Evolutionary conservation across 495 filamentous ascomycete genomes (phyloP).

Genomic region (Melanomma pulvis-pyrius): DNA sequence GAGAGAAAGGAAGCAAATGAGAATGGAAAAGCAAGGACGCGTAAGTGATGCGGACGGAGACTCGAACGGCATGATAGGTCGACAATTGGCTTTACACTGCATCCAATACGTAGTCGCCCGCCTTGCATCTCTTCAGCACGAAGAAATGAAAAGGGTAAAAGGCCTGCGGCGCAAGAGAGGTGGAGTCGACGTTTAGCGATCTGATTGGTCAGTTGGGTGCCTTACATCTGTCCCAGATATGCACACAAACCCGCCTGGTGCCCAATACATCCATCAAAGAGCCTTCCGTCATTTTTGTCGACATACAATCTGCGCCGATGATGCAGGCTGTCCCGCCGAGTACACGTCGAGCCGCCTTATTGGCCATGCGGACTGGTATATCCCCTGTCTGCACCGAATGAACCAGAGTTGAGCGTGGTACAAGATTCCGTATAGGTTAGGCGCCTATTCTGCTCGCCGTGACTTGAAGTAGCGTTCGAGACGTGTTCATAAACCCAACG

Average conservation of each 20-base stretch:
- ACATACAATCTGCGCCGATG: constrained; percentile 9
- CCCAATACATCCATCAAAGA: constrained; percentile 18
- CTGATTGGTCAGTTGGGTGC: constrained; percentile 25
- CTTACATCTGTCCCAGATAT: constrained; percentile 30
- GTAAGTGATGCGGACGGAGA: no score
- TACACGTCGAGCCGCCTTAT: constrained; percentile 8
- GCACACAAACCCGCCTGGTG: constrained; percentile 21
- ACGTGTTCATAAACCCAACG: constrained; percentile 22
- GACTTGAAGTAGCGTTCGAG: constrained; percentile 9
- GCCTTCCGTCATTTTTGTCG: background rate
- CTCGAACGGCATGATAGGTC: background rate
- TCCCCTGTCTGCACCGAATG: constrained; percentile 18
- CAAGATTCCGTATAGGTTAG: constrained; percentile 27
- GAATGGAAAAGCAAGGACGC: background rate
- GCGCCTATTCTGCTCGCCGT: constrained; percentile 33
- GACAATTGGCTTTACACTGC: background rate
- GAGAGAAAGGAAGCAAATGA: background rate
- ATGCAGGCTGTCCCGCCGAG: constrained; percentile 6
- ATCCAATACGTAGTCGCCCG: constrained; percentile 13
- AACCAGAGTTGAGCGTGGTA: constrained; percentile 24
- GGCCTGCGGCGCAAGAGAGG: constrained; percentile 1
- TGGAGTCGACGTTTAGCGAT: constrained; percentile 20
- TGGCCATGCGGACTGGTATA: constrained; percentile 24
- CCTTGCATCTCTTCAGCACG: constrained; percentile 11
- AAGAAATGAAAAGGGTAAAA: constrained; percentile 29